Evolutionary conservation across 2,329 filamentous ascomycete species (phyloP).

Genomic region (Aspergillus fructus): DNA sequence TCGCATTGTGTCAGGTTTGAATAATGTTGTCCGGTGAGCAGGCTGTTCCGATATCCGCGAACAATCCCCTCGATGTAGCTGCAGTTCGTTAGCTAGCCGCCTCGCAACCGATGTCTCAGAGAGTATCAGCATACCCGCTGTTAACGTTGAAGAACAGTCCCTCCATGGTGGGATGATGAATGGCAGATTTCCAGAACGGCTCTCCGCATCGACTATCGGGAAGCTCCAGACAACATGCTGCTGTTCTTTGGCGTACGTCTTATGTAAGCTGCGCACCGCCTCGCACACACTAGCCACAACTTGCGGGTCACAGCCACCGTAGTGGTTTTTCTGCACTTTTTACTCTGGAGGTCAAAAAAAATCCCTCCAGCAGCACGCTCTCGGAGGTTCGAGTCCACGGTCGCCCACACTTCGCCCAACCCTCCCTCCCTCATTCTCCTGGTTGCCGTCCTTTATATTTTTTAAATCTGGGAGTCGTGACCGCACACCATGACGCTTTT

Average conservation of each 20-base stretch:
- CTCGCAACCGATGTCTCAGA: background rate
- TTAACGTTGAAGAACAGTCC: slow-evolving; percentile 93
- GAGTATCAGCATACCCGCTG: slow-evolving; percentile 64
- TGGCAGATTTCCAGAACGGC: slow-evolving; percentile 15
- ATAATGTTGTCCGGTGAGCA: slow-evolving; percentile 88
- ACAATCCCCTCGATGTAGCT: slow-evolving; percentile 98
- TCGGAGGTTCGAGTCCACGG: slow-evolving; percentile 34
- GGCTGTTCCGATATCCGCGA: slow-evolving; percentile 90
- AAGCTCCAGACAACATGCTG: slow-evolving; percentile 3
- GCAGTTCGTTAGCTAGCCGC: slow-evolving; percentile 19
- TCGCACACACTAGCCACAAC: slow-evolving; percentile 4
- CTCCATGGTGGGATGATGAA: slow-evolving; percentile 63
- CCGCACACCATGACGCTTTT: slow-evolving; percentile 74
- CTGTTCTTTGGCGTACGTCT: slow-evolving; percentile 17
- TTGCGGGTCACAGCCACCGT: slow-evolving; percentile 28
- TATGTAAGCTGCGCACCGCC: slow-evolving; percentile 31
- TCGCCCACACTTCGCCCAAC: slow-evolving; percentile 26
- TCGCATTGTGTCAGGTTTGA: slow-evolving; percentile 96
- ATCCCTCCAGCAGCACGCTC: slow-evolving; percentile 34
- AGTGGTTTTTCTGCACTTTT: slow-evolving; percentile 38
- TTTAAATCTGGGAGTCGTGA: slow-evolving; percentile 28
- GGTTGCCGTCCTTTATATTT: slow-evolving; percentile 18
- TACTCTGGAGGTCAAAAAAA: slow-evolving; percentile 33
- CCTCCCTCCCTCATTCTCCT: slow-evolving; percentile 23
- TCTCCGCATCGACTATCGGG: slow-evolving; percentile 15